Evolutionary conservation across 306 rosid genomes (phyloP).

Genomic region (Citrullus colocynthis): DNA sequence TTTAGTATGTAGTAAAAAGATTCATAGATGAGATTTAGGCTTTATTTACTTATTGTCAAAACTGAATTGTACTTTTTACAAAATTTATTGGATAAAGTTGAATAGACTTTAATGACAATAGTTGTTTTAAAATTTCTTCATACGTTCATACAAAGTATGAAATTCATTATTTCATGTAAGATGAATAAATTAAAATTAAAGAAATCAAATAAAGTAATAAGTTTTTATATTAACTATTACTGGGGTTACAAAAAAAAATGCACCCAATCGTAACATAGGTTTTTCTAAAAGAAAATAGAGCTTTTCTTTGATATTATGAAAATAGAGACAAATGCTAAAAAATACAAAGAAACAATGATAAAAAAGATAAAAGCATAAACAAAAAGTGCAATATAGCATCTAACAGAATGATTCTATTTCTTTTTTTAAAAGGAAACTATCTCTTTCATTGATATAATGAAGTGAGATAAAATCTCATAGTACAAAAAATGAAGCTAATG

Average conservation of each 20-base stretch:
- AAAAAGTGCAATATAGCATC: no score
- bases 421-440: no score
- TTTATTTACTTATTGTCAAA: neutral
- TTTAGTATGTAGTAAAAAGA: neutral
- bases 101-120: neutral
- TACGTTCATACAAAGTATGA: neutral
- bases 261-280: neutral
- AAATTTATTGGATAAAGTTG: neutral
- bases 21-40: neutral
- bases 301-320: no score
- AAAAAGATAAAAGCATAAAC: no score
- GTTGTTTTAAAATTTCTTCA: neutral
- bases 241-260: neutral
- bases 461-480: no score
- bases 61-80: neutral
- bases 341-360: no score
- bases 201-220: neutral
- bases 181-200: neutral
- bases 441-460: no score
- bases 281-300: no score
- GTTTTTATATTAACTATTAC: neutral
- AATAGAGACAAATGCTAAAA: no score
- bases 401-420: no score
- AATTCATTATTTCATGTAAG: neutral
- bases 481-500: no score